These are phyloP conservation scores for Paramyrothecium roridum DNA, from an alignment of 2,329 filamentous ascomycete genomes.

Conservation along the genomic window DNA sequence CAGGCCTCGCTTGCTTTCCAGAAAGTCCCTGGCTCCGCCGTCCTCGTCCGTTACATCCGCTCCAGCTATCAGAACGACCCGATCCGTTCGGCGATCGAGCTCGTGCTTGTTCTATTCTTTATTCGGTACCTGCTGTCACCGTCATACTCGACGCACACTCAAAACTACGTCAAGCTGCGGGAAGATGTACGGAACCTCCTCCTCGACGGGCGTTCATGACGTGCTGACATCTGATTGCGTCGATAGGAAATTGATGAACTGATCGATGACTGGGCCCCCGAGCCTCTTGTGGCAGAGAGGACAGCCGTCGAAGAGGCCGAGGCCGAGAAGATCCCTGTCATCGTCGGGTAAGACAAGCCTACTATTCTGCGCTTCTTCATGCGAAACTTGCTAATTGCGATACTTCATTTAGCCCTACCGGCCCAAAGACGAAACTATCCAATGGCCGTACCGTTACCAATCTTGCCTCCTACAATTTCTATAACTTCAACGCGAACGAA, in stretches of 20 bases:
- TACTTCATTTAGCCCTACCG: constrained; percentile 63
- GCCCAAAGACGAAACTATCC: constrained; percentile 82
- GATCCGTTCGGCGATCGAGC: constrained; percentile 85
- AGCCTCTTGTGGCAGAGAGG: constrained; percentile 76
- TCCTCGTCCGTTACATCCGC: constrained; percentile 91
- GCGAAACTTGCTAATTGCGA: not conserved
- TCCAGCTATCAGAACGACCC: constrained; percentile 98
- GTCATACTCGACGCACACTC: constrained; percentile 87
- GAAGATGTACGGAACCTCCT: constrained; percentile 56
- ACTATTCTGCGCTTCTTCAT: not conserved
- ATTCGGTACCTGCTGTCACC: constrained; percentile 89
- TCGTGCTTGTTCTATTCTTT: constrained; percentile 92
- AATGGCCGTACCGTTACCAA: constrained; percentile 91
- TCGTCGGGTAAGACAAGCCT: constrained; percentile 69
- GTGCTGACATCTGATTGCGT: not conserved
- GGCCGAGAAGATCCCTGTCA: constrained; percentile 79
- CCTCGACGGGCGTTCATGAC: not conserved
- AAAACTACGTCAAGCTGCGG: constrained; percentile 82
- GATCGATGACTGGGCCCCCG: constrained; percentile 93
- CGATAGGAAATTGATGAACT: constrained; percentile 85
- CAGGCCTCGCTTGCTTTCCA: constrained; percentile 69
- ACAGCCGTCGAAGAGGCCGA: constrained; percentile 76
- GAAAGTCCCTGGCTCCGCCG: constrained; percentile 88
- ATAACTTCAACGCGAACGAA: constrained; percentile 94
- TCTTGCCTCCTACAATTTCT: constrained; percentile 93